These are phyloP conservation scores for Irpex lacteus DNA, from an alignment of 1,284 basidiomycete genomes.

Conservation along the genomic window DNA sequence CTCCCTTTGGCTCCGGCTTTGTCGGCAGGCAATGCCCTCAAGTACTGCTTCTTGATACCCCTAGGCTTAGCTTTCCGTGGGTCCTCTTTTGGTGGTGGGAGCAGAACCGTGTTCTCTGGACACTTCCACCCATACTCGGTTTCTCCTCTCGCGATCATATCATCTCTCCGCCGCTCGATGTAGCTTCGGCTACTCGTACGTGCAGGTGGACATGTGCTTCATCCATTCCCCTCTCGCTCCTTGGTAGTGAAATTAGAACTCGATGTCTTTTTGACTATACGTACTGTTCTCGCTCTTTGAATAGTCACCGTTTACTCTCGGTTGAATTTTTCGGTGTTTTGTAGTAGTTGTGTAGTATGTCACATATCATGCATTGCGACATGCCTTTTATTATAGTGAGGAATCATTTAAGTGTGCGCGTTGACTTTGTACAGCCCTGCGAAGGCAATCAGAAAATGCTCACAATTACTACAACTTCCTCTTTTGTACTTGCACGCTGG, in stretches of 20 bases:
- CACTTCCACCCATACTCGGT: neutral
- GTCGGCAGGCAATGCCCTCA: neutral
- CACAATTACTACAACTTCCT: neutral
- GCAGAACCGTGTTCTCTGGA: slow-evolving; percentile 3
- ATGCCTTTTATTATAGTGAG: no score
- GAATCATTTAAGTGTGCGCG: no score
- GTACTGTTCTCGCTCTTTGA: neutral
- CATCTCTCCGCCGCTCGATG: neutral
- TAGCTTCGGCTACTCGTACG: neutral
- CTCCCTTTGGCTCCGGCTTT: neutral
- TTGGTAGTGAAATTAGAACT: neutral
- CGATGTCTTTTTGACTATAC: neutral
- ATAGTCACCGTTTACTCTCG: neutral
- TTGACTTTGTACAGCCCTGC: no score
- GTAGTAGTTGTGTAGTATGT: neutral
- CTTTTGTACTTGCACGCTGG: neutral
- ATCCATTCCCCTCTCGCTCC: neutral
- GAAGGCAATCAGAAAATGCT: no score
- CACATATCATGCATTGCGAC: no score
- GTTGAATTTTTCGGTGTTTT: neutral
- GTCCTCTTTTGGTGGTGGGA: neutral
- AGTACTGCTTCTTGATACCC: neutral
- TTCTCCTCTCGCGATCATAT: neutral
- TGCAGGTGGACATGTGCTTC: neutral
- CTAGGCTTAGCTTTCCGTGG: neutral